Evolutionary conservation across 164 flowering plant species (phyloP).

Genomic region (Vitis riparia): DNA sequence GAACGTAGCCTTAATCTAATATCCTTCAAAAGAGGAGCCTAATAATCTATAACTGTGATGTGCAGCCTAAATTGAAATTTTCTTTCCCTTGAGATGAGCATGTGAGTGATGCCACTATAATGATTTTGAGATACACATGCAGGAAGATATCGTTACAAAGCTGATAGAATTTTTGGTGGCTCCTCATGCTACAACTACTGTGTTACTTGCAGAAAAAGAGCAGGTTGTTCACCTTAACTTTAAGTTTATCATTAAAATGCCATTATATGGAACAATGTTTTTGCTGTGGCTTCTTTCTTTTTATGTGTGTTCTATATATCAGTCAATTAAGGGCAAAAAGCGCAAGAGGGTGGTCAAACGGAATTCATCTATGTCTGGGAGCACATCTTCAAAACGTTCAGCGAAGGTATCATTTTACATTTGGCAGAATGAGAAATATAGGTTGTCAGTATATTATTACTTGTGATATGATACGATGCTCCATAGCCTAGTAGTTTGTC

Average conservation of each 20-base stretch:
- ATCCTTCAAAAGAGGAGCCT: neutral
- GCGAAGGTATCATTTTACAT: slow-evolving; percentile 50
- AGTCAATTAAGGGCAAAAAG: slow-evolving; percentile 64
- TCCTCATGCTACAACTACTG: slow-evolving; percentile 73
- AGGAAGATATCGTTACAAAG: slow-evolving; percentile 83
- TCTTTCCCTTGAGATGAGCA: neutral
- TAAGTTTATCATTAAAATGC: neutral
- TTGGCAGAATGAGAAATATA: neutral
- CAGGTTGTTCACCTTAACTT: slow-evolving; percentile 40
- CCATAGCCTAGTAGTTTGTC: too few species aligned
- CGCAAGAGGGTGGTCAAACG: slow-evolving; percentile 58
- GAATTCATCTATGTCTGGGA: slow-evolving; percentile 45
- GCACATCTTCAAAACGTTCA: slow-evolving; percentile 46
- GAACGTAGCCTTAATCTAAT: neutral
- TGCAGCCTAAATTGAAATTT: neutral
- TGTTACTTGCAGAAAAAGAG: slow-evolving; percentile 73
- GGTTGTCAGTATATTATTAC: too few species aligned
- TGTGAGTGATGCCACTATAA: neutral
- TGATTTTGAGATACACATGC: slow-evolving; percentile 24
- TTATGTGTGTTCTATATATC: slow-evolving; percentile 10
- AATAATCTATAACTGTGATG: too few species aligned
- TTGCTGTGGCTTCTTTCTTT: neutral
- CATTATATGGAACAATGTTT: neutral
- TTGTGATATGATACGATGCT: too few species aligned
- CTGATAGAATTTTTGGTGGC: slow-evolving; percentile 79